phyloP scores from a whole-genome alignment of 352 stramenopile genomes.

The Pythium monospermum region DNA sequence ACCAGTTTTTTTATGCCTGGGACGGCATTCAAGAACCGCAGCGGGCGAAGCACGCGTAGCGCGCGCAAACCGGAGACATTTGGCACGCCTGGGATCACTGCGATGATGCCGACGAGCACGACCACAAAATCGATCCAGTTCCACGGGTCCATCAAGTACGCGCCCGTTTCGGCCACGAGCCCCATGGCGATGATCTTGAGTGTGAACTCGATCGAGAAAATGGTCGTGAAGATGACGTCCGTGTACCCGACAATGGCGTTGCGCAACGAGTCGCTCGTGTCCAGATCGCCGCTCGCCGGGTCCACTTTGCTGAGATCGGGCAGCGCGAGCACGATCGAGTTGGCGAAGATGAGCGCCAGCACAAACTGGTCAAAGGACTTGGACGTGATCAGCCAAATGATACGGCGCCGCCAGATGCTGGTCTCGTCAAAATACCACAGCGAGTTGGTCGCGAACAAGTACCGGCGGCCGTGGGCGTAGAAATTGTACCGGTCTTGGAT shows the following conservation, averaged over 20 bases:
- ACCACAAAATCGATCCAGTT: conserved; percentile 90
- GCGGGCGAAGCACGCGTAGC: conserved; percentile 31
- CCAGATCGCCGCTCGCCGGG: conserved; percentile 24
- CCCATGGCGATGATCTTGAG: conserved; percentile 88
- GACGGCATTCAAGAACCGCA: conserved; percentile 46
- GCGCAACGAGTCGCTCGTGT: conserved; percentile 28
- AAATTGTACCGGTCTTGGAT: conserved; percentile 53
- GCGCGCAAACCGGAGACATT: conserved; percentile 35
- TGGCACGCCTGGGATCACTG: conserved; percentile 36
- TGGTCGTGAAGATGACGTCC: conserved; percentile 38
- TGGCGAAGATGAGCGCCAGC: conserved; percentile 69
- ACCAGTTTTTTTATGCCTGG: conserved; percentile 57
- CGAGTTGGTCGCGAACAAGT: conserved; percentile 48
- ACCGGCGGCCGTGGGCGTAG: conserved; percentile 45
- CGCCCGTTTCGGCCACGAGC: conserved; percentile 46
- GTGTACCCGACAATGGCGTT: conserved; percentile 47
- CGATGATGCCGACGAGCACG: conserved; percentile 59
- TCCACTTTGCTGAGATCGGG: conserved; percentile 53
- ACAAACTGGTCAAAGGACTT: conserved; percentile 66
- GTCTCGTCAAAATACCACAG: conserved; percentile 47
- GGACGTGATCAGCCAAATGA: conserved; percentile 53
- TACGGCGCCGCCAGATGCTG: conserved; percentile 29
- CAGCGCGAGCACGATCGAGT: conserved; percentile 74
- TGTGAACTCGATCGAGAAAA: conserved; percentile 83
- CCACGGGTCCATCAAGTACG: conserved; percentile 82